phyloP scores from a whole-genome alignment of 371 early-diverging fungal genomes.

The Conidiobolus incongruus region DNA sequence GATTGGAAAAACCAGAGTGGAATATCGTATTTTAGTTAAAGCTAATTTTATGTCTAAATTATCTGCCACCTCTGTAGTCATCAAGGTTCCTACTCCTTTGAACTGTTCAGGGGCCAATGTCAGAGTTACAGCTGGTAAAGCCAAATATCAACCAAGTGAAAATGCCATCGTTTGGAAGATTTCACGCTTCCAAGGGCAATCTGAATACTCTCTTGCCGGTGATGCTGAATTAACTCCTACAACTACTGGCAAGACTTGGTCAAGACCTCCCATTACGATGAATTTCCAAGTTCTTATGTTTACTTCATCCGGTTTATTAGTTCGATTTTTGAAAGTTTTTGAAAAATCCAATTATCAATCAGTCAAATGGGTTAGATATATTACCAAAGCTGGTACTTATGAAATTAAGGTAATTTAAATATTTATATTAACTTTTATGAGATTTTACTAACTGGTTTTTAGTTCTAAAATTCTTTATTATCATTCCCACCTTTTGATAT shows the following conservation, averaged over 20 bases:
- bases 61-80: constrained; percentile 53
- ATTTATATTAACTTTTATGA: background rate
- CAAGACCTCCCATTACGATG: constrained; percentile 74
- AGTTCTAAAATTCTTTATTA: too few relatives aligned
- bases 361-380: constrained; percentile 86
- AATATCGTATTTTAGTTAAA: constrained; percentile 52
- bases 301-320: constrained; percentile 46
- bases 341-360: constrained; percentile 75
- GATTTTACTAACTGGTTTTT: too few relatives aligned
- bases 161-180: constrained; percentile 83
- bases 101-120: constrained; percentile 52
- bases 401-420: constrained; percentile 42
- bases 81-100: constrained; percentile 65
- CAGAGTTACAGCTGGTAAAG: constrained; percentile 48
- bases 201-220: constrained; percentile 44
- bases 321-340: constrained; percentile 75
- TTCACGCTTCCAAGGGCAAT: constrained; percentile 57
- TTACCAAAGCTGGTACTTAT: constrained; percentile 77
- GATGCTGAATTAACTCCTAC: constrained; percentile 49
- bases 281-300: constrained; percentile 39
- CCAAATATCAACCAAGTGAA: constrained; percentile 66
- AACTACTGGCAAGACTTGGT: constrained; percentile 63
- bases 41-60: constrained; percentile 54
- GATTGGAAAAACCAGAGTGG: constrained; percentile 46
- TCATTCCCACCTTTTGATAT: too few relatives aligned